phyloP scores from a whole-genome alignment of 1,284 basidiomycete species.

The Leccinum subfulvum region DNA sequence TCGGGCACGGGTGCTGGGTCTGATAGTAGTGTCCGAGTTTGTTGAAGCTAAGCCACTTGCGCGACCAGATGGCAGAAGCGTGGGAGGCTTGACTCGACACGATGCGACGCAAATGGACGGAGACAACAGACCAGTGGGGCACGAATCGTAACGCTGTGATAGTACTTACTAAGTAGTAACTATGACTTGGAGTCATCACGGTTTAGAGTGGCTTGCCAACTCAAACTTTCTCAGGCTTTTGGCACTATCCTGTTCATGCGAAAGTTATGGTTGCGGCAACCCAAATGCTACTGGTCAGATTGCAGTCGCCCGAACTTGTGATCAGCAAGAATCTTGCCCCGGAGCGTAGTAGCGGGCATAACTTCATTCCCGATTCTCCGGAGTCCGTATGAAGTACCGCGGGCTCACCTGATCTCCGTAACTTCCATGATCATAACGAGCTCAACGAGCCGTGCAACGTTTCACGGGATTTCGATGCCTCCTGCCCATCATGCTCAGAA shows the following conservation, averaged over 20 bases:
- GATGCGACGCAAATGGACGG: too few species aligned
- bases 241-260: background rate
- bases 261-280: background rate
- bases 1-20: too few species aligned
- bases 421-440: background rate
- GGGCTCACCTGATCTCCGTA: background rate
- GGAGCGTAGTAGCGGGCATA: background rate
- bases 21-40: too few species aligned
- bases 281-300: background rate
- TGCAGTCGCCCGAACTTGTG: background rate
- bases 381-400: background rate
- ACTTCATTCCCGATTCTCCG: background rate
- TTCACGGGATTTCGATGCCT: background rate
- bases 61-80: too few species aligned
- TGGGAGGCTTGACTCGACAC: too few species aligned
- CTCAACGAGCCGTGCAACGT: background rate
- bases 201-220: too few species aligned
- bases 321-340: background rate
- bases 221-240: too few species aligned
- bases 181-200: too few species aligned
- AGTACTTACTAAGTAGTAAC: too few species aligned
- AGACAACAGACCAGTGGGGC: too few species aligned
- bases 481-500: background rate
- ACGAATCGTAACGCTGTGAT: too few species aligned
- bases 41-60: too few species aligned